A percentile compares a stretch with the other conserved stretches of the same genome.
phyloP scores from a whole-genome alignment of 352 stramenopile species.

The Poterioochromonas sp. region DNA sequence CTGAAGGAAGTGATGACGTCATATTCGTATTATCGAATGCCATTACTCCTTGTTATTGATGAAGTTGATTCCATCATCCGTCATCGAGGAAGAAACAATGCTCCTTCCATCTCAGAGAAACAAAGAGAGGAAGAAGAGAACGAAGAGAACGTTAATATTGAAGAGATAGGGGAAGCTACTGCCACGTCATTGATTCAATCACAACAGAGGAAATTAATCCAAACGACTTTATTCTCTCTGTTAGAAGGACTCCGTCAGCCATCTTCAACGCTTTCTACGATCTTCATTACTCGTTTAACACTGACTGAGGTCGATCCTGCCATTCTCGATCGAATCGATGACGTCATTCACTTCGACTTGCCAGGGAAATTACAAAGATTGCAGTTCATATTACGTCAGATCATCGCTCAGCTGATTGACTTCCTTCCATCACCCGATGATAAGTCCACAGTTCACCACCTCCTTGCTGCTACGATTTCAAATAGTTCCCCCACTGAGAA shows the following conservation, averaged over 20 bases:
- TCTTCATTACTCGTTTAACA: conserved; percentile 3
- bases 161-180: too few relatives aligned
- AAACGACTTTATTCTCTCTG: background rate
- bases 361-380: background rate
- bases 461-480: too few relatives aligned
- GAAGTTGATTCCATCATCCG: background rate
- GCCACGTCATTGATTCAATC: background rate
- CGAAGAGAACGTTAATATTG: too few relatives aligned
- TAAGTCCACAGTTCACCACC: too few relatives aligned
- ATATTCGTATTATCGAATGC: background rate
- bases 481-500: too few relatives aligned
- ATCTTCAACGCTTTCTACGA: background rate
- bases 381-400: too few relatives aligned
- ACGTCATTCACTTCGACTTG: background rate
- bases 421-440: too few relatives aligned
- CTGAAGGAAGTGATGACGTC: background rate
- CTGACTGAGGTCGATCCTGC: background rate
- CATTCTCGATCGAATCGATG: background rate
- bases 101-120: background rate
- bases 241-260: background rate
- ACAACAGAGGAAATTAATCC: background rate
- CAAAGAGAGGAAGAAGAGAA: background rate
- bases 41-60: background rate
- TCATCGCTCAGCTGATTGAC: too few relatives aligned
- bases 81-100: background rate